Conservation (phyloP, 306 rosid genomes). For the Cucurbita argyrosperma region DNA sequence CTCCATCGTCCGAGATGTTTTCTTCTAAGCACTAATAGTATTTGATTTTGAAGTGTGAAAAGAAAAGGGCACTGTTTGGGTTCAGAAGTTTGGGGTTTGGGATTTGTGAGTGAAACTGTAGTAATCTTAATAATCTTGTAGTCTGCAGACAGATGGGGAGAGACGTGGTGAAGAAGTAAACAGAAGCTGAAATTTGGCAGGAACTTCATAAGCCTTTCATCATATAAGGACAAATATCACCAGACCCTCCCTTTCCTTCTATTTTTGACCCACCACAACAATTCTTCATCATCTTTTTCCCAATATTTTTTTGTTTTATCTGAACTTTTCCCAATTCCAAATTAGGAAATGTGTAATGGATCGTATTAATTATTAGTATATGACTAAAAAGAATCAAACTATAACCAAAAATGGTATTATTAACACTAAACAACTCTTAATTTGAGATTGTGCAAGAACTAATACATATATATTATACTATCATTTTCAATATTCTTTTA, state of each 20-base stretch:
- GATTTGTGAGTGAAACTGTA: conserved; percentile 16
- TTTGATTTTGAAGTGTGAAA: background rate
- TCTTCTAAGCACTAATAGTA: too few species aligned
- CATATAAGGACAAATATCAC: conserved; percentile 33
- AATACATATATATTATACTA: too few species aligned
- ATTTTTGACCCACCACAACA: conserved; percentile 22
- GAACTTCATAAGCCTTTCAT: conserved; percentile 2
- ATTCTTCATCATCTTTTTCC: conserved; percentile 14
- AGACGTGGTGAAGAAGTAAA: conserved; percentile 70
- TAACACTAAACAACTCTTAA: too few species aligned
- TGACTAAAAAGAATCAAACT: too few species aligned
- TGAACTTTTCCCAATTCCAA: too few species aligned
- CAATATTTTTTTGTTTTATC: too few species aligned
- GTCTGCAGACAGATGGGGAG: conserved; percentile 20
- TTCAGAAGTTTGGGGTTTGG: conserved; percentile 14
- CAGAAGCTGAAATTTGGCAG: conserved; percentile 38
- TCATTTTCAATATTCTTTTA: too few species aligned
- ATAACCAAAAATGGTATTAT: too few species aligned
- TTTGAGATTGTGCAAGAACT: too few species aligned
- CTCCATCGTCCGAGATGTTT: too few species aligned
- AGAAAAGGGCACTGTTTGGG: background rate
- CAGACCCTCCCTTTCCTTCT: background rate
- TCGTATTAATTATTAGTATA: too few species aligned
- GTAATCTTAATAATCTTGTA: conserved; percentile 43
- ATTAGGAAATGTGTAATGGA: too few species aligned